Base-by-base conservation (phyloP, 371 early-diverging fungal genomes). In the Syncephalastrum sp. region DNA sequence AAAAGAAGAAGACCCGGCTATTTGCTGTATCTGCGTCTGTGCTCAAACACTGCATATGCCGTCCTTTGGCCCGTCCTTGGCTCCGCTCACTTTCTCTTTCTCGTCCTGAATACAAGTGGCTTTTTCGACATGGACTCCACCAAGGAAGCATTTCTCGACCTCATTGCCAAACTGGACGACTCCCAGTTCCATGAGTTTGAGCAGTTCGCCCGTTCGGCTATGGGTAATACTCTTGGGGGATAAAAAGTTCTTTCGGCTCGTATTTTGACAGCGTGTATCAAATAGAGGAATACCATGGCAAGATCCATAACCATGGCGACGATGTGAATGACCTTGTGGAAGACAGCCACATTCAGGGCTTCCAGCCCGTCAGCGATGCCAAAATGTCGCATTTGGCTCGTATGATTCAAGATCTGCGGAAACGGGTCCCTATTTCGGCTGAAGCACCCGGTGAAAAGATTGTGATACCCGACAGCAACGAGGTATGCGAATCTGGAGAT, bases 381-480 rank as follows among this genome's bases (percentile, higher is more conserved):
- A 77, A 77, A 56, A 69, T 79, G 74, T 54, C 67, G 51, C 64
- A 68, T 2, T 56, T 79, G 14, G 74, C 69, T 21, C 66, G 75
- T 60, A 83, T 85, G 53, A 78, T 83, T 24, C 69, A 80, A 53
- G 84, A 85, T 58, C 63, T 85, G 49, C 75, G 82, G 23, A 69
- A 69, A 14, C 63, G 68, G 5, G 71, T 85, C 6, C 83, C 85
- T 10, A 60, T 85, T 23, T 78, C 82, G 16, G 84, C 85, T 42
- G 84, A 85, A 67, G 82, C 85, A 16, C 85, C 85, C 4, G 75
- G 71, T 33, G 85, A 85, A 65, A 73, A 79, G 48, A 79, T 76
- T 15, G 64, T 66, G 19, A 82, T 83, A 43, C 85, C 85, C 12
- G 56, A 73, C 5, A 82, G 73, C 41, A 68, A 72, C 16, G 82